Evolutionary conservation across 345 rosid species (phyloP).

Genomic region (Hibiscus mutabilis): DNA sequence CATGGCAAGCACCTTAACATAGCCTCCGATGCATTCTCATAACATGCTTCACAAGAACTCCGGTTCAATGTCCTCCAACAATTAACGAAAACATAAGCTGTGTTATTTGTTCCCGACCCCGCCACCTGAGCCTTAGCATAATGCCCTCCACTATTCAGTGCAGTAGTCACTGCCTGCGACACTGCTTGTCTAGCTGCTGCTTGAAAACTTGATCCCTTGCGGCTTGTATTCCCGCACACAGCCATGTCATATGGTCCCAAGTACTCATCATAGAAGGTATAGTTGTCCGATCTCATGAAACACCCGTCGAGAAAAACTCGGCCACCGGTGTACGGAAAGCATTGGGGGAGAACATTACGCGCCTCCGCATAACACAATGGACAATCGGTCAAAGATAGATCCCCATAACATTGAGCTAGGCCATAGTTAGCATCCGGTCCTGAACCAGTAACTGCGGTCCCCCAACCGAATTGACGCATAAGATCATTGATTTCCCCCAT

Average conservation of each 20-base stretch:
- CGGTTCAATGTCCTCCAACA: slow-evolving; percentile 76
- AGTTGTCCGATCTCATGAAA: slow-evolving; percentile 86
- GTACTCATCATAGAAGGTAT: slow-evolving; percentile 63
- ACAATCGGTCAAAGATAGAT: slow-evolving; percentile 71
- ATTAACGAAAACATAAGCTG: slow-evolving; percentile 62
- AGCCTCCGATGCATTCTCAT: slow-evolving; percentile 56
- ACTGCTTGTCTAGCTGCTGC: slow-evolving; percentile 45
- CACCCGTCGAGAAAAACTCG: slow-evolving; percentile 85
- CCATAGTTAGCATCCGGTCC: slow-evolving; percentile 71
- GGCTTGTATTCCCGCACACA: slow-evolving; percentile 60
- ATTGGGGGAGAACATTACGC: slow-evolving; percentile 73
- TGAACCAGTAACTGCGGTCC: slow-evolving; percentile 55
- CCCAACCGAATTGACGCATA: slow-evolving; percentile 51
- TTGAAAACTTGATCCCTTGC: slow-evolving; percentile 29
- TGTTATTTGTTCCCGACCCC: slow-evolving; percentile 25
- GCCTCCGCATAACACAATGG: slow-evolving; percentile 86
- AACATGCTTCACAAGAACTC: slow-evolving; percentile 60
- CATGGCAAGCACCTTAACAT: slow-evolving; percentile 63
- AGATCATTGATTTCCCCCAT: slow-evolving; percentile 77
- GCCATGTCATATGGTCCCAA: slow-evolving; percentile 52
- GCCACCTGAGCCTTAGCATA: slow-evolving; percentile 40
- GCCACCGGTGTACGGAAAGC: slow-evolving; percentile 76
- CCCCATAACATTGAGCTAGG: slow-evolving; percentile 84
- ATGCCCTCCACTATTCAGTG: slow-evolving; percentile 33
- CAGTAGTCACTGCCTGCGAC: slow-evolving; percentile 31